Base-by-base conservation (phyloP, 1,284 basidiomycete species). In the Trichosporon faecale region DNA sequence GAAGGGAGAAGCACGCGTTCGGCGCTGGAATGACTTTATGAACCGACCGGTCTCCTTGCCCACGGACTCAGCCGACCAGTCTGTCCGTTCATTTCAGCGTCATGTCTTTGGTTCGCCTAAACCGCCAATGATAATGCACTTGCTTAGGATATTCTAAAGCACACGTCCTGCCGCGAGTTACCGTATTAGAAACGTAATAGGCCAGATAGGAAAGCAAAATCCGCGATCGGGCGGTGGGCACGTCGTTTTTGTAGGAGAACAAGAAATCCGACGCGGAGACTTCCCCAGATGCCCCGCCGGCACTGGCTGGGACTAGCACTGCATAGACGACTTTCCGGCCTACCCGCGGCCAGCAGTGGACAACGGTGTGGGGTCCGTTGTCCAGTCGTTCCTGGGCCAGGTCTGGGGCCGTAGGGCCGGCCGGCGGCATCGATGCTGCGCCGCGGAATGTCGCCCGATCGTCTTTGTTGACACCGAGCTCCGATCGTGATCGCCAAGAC, bases 161-260 rank as follows among this genome's bases (percentile, higher is more conserved):
- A 5, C 16, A 8, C 7, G 16, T 21, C 23, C 49, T 52, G 49
- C 49, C 49, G 49, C 21, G 49, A 52, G 49, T 52, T 52, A 21
- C 49, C 49, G 49, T 23, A 52, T 52, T 52, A 52, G 49, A 52
- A 52, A 52, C 21, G 21, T 11, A 25, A 52, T 52, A 52, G 49
- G 49, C 40, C 40, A n/a, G n/a, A 44, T 40, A 18, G 16, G n/a
- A 44, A n/a, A 44, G 49, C n/a, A 52, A 52, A 52, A 52, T 52
- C 49, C 49, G 49, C 49, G 49, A 52, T 52, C 49, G 49, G 49
- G 49, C 49, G 49, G 49, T 52, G 49, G 49, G 49, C 49, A 52
- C 18, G 40, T n/a, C 3, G 5, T n/a, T 8, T 16, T 7, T 5
- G 5, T 4, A 6, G 18, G 40, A n/a, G 49, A 11, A 52, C 3